Percentiles rank a stretch among this genome's conserved stretches.
phyloP scores from a whole-genome alignment of 2,329 filamentous ascomycete genomes.

The Colletotrichum lindemuthianum region DNA sequence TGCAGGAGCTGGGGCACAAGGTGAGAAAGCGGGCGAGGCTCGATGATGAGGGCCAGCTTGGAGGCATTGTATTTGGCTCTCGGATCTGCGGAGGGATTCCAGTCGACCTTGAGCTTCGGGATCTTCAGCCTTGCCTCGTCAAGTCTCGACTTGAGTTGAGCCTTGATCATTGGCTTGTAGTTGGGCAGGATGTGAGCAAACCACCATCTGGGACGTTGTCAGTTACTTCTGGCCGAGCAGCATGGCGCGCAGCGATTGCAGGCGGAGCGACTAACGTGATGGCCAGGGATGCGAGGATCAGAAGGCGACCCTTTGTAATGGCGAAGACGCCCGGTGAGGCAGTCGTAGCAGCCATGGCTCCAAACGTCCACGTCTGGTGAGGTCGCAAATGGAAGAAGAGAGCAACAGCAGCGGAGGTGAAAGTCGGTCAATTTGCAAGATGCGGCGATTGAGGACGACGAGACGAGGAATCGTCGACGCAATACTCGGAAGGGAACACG shows the following conservation, averaged over 20 bases:
- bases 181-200: slow-evolving; percentile 54
- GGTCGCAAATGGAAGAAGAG: background rate
- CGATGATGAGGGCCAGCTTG: slow-evolving; percentile 64
- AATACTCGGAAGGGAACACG: slow-evolving; percentile 4
- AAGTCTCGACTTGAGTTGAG: slow-evolving; percentile 49
- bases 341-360: slow-evolving; percentile 33
- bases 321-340: slow-evolving; percentile 39
- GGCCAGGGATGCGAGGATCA: slow-evolving; percentile 47
- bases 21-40: slow-evolving; percentile 57
- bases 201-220: slow-evolving; percentile 53
- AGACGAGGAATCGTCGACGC: slow-evolving; percentile 8
- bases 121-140: slow-evolving; percentile 53
- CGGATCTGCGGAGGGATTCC: slow-evolving; percentile 46
- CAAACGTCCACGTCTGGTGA: slow-evolving; percentile 13
- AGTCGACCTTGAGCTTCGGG: slow-evolving; percentile 52
- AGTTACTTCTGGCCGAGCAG: background rate
- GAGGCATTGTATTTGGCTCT: slow-evolving; percentile 55
- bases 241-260: background rate
- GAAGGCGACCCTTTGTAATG: slow-evolving; percentile 48
- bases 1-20: slow-evolving; percentile 61
- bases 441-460: background rate
- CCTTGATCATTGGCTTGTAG: slow-evolving; percentile 55
- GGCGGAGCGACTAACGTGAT: slow-evolving; percentile 48
- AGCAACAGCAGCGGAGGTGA: slow-evolving; percentile 1
- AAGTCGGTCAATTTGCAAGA: background rate